Percentiles rank a stretch among this genome's conserved stretches.
These are phyloP conservation scores for Fusarium decemcellulare DNA, from an alignment of 2,329 filamentous ascomycete genomes.

Conservation along the genomic window DNA sequence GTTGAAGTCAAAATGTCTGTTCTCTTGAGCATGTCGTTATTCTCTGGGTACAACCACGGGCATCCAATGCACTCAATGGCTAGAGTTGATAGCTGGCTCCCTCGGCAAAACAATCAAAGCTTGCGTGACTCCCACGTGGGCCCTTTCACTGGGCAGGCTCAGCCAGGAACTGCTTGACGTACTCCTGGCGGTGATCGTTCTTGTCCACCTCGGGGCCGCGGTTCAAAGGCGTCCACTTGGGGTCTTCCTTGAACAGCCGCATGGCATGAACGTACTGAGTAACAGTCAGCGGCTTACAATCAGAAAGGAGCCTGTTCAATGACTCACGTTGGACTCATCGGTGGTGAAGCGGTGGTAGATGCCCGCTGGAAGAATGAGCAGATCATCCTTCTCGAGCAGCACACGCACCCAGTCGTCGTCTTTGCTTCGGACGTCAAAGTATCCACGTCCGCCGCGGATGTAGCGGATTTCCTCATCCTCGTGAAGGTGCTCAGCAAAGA, in stretches of 20 bases:
- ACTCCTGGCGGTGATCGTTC: conserved; percentile 85
- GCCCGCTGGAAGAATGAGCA: conserved; percentile 93
- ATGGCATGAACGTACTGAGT: conserved; percentile 92
- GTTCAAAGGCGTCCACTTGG: conserved; percentile 97
- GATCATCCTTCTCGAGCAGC: conserved; percentile 84
- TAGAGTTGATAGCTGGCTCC: background rate
- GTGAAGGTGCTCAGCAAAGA: conserved; percentile 96
- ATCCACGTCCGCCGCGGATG: conserved; percentile 88
- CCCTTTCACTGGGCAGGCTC: conserved; percentile 39
- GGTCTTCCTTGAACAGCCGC: conserved; percentile 97
- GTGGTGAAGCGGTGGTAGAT: conserved; percentile 99
- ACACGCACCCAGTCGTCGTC: conserved; percentile 93
- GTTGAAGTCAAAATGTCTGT: conserved; percentile 1
- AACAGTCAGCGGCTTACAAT: background rate
- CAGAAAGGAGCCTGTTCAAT: background rate
- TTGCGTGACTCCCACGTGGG: conserved; percentile 40
- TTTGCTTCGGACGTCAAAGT: conserved; percentile 90
- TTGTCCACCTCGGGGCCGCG: conserved; percentile 81
- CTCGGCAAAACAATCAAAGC: conserved; percentile 14
- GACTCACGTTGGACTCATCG: conserved; percentile 86
- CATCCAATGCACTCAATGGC: background rate
- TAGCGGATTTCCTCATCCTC: conserved; percentile 99
- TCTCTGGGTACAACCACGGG: background rate
- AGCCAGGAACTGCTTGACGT: conserved; percentile 69
- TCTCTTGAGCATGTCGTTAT: too few relatives aligned